Percentiles rank a stretch among this genome's conserved stretches.
phyloP scores from a whole-genome alignment of 2,329 filamentous ascomycete species.

The Colletotrichum theobromicola region DNA sequence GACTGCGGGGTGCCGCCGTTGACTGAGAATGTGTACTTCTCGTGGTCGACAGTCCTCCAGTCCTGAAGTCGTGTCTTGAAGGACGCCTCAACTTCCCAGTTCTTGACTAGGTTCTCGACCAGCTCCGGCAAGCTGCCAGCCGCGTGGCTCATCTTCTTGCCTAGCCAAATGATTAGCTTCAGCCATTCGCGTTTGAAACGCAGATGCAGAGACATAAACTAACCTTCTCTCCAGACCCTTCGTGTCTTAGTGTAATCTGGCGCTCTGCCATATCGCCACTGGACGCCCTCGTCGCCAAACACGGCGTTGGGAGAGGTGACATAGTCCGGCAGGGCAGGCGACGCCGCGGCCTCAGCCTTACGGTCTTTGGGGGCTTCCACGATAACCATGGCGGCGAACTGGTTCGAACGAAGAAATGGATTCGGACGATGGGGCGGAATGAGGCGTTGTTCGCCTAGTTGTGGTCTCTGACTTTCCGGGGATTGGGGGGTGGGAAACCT shows the following conservation, averaged over 20 bases:
- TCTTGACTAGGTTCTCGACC: slow-evolving; percentile 74
- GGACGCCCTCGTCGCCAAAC: slow-evolving; percentile 7
- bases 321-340: slow-evolving; percentile 3
- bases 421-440: neutral
- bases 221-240: slow-evolving; percentile 63
- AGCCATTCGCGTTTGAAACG: neutral
- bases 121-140: slow-evolving; percentile 62
- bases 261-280: slow-evolving; percentile 14
- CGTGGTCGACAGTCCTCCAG: slow-evolving; percentile 69
- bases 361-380: slow-evolving; percentile 2
- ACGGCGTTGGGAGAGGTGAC: slow-evolving; percentile 15
- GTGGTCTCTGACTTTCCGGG: neutral
- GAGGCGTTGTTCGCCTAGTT: neutral
- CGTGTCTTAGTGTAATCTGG: slow-evolving; percentile 71
- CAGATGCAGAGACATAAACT: slow-evolving; percentile 29
- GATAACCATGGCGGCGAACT: slow-evolving; percentile 1
- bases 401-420: neutral
- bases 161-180: slow-evolving; percentile 38
- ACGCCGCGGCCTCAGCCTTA: neutral
- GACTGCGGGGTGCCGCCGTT: slow-evolving; percentile 63
- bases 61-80: slow-evolving; percentile 67
- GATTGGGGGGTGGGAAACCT: neutral
- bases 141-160: slow-evolving; percentile 60
- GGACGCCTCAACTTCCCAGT: slow-evolving; percentile 75
- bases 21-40: slow-evolving; percentile 67